phyloP scores from a whole-genome alignment of 441 rosid species.

The Cnidoscolus chayamansa region DNA sequence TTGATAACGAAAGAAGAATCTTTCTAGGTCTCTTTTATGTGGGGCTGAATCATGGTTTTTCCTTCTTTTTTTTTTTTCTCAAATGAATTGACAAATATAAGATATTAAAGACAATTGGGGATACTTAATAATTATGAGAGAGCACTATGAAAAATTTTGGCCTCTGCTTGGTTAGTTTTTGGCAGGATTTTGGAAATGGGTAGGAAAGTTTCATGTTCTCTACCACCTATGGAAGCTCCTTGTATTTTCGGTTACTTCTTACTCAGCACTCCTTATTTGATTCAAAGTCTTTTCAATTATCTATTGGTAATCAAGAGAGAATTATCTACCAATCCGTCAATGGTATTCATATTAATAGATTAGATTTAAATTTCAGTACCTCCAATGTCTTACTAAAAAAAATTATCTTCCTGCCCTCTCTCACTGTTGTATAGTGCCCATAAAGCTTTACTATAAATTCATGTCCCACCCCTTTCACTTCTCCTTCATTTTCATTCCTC shows the following conservation, averaged over 20 bases:
- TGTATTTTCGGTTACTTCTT: too few species aligned
- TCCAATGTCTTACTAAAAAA: constrained; percentile 18
- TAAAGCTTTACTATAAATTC: constrained; percentile 40
- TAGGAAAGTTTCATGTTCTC: neutral
- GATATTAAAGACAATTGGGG: neutral
- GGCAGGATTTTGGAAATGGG: neutral
- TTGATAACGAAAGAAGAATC: neutral
- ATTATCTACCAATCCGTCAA: too few species aligned
- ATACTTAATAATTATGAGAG: neutral
- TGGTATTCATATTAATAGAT: too few species aligned
- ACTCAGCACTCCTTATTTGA: too few species aligned
- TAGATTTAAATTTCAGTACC: neutral
- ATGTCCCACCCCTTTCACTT: constrained; percentile 26
- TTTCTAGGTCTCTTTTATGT: too few species aligned
- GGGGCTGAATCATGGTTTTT: too few species aligned
- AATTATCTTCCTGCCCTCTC: neutral
- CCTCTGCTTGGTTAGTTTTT: too few species aligned
- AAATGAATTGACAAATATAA: too few species aligned
- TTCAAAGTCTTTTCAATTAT: too few species aligned
- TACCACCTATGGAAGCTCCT: too few species aligned
- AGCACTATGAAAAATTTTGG: neutral
- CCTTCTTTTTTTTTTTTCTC: too few species aligned
- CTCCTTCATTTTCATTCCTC: constrained; percentile 26
- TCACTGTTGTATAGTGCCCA: neutral
- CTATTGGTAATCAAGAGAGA: too few species aligned